Percentiles rank a stretch among this genome's conserved stretches.
These are phyloP conservation scores for Sordariomycetes sp. DNA, from an alignment of 2,329 filamentous ascomycete genomes.

Conservation along the genomic window DNA sequence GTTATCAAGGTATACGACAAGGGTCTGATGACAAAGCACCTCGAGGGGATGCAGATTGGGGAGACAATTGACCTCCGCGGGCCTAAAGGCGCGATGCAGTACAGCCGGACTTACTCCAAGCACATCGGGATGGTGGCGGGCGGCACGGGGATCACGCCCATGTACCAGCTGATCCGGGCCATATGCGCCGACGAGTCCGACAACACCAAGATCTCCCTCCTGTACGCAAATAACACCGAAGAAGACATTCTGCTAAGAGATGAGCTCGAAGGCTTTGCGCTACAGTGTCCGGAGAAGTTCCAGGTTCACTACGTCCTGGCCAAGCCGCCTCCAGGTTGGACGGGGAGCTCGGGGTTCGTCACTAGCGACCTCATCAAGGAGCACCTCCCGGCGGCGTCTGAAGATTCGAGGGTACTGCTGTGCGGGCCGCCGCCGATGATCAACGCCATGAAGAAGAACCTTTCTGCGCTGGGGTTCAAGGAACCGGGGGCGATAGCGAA, in stretches of 20 bases:
- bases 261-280: constrained; percentile 79
- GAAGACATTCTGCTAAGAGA: constrained; percentile 85
- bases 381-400: constrained; percentile 84
- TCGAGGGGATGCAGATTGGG: constrained; percentile 73
- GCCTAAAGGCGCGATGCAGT: constrained; percentile 54
- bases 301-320: constrained; percentile 89
- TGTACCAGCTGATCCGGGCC: constrained; percentile 85
- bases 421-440: constrained; percentile 89
- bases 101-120: constrained; percentile 85
- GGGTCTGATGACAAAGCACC: constrained; percentile 83
- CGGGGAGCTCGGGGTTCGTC: constrained; percentile 68
- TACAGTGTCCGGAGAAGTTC: constrained; percentile 94
- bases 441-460: constrained; percentile 57
- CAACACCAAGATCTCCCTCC: constrained; percentile 92
- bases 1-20: constrained; percentile 85
- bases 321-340: constrained; percentile 72
- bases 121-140: constrained; percentile 81
- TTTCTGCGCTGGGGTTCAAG: constrained; percentile 38
- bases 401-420: constrained; percentile 90
- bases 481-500: constrained; percentile 37
- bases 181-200: constrained; percentile 96
- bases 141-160: constrained; percentile 92
- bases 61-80: constrained; percentile 88
- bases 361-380: constrained; percentile 90
- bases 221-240: constrained; percentile 84